phyloP scores from a whole-genome alignment of 768 basidiomycete genomes.

The Psilocybe azurescens region DNA sequence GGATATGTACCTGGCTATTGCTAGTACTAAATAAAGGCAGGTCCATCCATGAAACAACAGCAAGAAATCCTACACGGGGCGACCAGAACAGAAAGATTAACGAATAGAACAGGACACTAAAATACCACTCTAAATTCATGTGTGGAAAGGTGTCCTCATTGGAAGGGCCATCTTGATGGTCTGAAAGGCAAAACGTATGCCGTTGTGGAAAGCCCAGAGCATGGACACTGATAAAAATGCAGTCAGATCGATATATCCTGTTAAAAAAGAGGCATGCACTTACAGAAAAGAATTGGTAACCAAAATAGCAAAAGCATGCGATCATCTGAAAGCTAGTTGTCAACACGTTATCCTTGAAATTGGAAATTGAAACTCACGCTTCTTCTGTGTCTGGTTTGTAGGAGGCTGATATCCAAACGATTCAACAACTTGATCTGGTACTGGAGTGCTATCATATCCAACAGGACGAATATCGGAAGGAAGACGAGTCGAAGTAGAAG shows the following conservation, averaged over 20 bases:
- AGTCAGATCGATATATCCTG: slow-evolving; percentile 2
- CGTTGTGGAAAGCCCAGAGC: slow-evolving; percentile 63
- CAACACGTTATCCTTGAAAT: slow-evolving; percentile 12
- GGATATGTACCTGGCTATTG: not conserved
- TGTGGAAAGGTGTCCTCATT: slow-evolving; percentile 45
- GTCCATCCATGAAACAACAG: slow-evolving; percentile 2
- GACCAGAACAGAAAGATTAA: slow-evolving; percentile 6
- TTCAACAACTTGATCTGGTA: slow-evolving; percentile 72
- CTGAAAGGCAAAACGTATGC: slow-evolving; percentile 56
- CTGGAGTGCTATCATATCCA: slow-evolving; percentile 52
- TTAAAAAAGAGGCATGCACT: slow-evolving; percentile 36
- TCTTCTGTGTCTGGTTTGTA: slow-evolving; percentile 54
- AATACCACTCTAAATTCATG: slow-evolving; percentile 32
- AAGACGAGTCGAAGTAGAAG: slow-evolving; percentile 26
- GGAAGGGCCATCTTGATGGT: slow-evolving; percentile 53
- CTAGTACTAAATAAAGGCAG: slow-evolving; percentile 2
- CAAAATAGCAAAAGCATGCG: slow-evolving; percentile 87
- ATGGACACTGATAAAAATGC: slow-evolving; percentile 51
- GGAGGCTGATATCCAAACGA: slow-evolving; percentile 69
- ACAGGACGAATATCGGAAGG: slow-evolving; percentile 42
- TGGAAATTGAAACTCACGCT: slow-evolving; percentile 54
- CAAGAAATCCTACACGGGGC: slow-evolving; percentile 13
- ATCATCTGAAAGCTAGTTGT: slow-evolving; percentile 57
- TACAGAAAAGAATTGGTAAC: slow-evolving; percentile 83
- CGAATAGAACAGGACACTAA: slow-evolving; percentile 17